Evolutionary conservation across 306 rosid genomes (phyloP).

Genomic region (Prosopis cineraria): DNA sequence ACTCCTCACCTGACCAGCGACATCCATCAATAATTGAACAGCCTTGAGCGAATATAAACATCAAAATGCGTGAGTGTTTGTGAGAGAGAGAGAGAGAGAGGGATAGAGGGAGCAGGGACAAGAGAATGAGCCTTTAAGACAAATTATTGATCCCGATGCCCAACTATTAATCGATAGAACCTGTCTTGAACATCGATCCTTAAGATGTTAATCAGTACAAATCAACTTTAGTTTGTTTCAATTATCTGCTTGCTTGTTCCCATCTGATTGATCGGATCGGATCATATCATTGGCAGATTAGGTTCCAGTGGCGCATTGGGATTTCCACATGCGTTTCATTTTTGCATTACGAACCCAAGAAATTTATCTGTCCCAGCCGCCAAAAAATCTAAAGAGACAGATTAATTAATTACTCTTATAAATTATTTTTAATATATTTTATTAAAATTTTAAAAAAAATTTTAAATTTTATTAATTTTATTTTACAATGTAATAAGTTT

Average conservation of each 20-base stretch:
- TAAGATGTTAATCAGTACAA: neutral
- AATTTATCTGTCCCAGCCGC: neutral
- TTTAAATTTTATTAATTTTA: no score
- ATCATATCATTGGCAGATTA: slow-evolving; percentile 35
- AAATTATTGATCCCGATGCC: slow-evolving; percentile 3
- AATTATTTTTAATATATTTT: no score
- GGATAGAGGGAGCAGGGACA: neutral
- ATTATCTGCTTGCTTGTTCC: slow-evolving; percentile 16
- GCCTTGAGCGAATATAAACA: neutral
- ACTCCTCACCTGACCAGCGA: neutral
- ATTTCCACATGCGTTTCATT: slow-evolving; percentile 40
- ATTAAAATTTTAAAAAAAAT: no score
- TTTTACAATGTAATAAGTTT: no score
- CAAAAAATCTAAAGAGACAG: neutral
- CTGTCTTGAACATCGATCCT: neutral
- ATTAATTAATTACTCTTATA: neutral
- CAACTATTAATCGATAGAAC: neutral
- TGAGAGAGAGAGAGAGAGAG: neutral
- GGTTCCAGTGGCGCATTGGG: slow-evolving; percentile 13
- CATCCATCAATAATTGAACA: no score
- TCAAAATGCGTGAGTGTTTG: neutral
- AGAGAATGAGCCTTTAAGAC: neutral
- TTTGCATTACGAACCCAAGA: slow-evolving; percentile 30
- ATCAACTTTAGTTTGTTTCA: slow-evolving; percentile 11
- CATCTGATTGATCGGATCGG: slow-evolving; percentile 13